Conservation (phyloP, 768 basidiomycete genomes). For the Collybia sordida region DNA sequence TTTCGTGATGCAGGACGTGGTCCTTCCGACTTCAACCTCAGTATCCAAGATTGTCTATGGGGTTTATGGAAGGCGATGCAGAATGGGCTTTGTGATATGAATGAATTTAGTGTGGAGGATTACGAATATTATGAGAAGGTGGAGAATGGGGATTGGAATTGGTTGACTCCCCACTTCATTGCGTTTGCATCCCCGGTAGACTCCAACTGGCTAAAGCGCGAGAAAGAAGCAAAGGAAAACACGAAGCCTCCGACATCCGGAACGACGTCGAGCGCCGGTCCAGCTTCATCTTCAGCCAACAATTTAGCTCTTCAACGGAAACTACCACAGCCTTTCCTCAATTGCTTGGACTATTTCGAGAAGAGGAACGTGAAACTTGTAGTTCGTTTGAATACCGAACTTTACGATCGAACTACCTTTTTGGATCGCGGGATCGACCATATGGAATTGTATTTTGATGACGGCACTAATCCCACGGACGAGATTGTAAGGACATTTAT, state of each 20-base stretch:
- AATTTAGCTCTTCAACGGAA: conserved; percentile 73
- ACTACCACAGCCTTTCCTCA: conserved; percentile 76
- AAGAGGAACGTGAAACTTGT: conserved; percentile 86
- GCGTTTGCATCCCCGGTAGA: conserved; percentile 94
- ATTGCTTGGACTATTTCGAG: conserved; percentile 93
- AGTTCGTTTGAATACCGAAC: conserved; percentile 88
- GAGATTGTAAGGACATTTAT: conserved; percentile 94
- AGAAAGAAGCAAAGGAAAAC: conserved; percentile 61
- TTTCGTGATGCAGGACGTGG: conserved; percentile 96
- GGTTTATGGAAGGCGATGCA: conserved; percentile 89
- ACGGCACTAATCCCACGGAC: conserved; percentile 96
- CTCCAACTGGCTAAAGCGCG: conserved; percentile 71
- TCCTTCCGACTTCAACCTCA: conserved; percentile 89
- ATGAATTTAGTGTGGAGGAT: conserved; percentile 89
- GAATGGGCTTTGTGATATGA: conserved; percentile 90
- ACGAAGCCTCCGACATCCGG: conserved; percentile 21
- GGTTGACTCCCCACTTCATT: conserved; percentile 89
- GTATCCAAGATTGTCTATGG: conserved; percentile 90
- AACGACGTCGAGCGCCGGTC: conserved; percentile 10
- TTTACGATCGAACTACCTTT: conserved; percentile 85
- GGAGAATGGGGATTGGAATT: conserved; percentile 95
- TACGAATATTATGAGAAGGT: conserved; percentile 96
- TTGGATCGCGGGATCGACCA: conserved; percentile 84
- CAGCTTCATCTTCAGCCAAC: conserved; percentile 28
- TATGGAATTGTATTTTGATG: conserved; percentile 94